Conservation (phyloP, 2,329 filamentous ascomycete genomes). For the Nothophoma quercina region DNA sequence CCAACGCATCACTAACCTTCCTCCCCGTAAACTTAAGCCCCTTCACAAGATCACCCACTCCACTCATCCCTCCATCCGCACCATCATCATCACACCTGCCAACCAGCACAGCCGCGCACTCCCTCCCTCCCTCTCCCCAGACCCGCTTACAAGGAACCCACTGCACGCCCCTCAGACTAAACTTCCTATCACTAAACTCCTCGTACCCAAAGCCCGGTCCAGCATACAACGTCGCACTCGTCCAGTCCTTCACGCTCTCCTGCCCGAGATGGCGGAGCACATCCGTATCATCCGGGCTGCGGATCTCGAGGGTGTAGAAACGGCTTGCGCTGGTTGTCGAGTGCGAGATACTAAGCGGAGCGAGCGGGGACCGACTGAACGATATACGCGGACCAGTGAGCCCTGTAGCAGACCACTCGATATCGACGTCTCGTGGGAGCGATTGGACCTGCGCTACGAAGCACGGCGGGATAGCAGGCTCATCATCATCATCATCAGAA, state of each 20-base stretch:
- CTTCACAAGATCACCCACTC: conserved; percentile 28
- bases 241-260: conserved; percentile 19
- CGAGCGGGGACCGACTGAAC: not conserved
- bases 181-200: not conserved
- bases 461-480: conserved; percentile 66
- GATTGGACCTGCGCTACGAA: conserved; percentile 78
- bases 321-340: not conserved
- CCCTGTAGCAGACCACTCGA: conserved; percentile 86
- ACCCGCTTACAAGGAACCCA: conserved; percentile 44
- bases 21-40: conserved; percentile 30
- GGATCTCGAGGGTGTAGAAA: conserved; percentile 29
- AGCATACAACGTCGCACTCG: conserved; percentile 35
- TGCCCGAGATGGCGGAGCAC: conserved; percentile 5
- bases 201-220: conserved; percentile 13
- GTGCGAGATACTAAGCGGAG: not conserved
- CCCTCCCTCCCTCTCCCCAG: conserved; percentile 37
- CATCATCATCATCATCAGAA: too few relatives aligned
- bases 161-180: conserved; percentile 26
- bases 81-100: conserved; percentile 28
- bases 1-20: conserved; percentile 7
- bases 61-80: conserved; percentile 29
- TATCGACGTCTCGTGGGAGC: conserved; percentile 74
- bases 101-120: conserved; percentile 36
- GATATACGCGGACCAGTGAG: conserved; percentile 40
- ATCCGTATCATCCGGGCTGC: not conserved